Evolutionary conservation across 306 rosid genomes (phyloP).

Genomic region (Castanospermum australe): DNA sequence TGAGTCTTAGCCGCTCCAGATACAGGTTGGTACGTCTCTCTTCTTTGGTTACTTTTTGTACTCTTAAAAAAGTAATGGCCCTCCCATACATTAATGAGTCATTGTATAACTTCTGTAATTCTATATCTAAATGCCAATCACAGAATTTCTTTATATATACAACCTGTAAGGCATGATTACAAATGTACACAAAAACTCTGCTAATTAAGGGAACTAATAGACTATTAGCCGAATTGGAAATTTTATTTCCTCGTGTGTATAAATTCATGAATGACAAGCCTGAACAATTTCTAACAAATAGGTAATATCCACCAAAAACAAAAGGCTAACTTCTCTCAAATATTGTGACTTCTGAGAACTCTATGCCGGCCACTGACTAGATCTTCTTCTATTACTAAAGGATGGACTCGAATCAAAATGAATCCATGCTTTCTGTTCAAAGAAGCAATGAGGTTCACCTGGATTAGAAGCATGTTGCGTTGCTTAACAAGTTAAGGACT

Average conservation of each 20-base stretch:
- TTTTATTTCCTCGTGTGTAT: background rate
- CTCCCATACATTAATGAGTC: background rate
- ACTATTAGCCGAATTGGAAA: background rate
- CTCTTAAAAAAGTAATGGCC: background rate
- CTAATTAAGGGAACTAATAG: background rate
- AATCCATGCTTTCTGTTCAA: constrained; percentile 5
- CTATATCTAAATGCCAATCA: background rate
- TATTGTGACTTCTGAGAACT: background rate
- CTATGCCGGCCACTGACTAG: background rate
- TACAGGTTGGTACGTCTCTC: too few relatives aligned
- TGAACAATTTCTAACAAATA: constrained; percentile 3
- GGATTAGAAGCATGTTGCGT: constrained; percentile 17
- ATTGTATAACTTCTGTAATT: background rate
- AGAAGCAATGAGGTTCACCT: constrained; percentile 16
- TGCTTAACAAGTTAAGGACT: background rate
- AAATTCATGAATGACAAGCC: background rate
- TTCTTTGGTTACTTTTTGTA: too few relatives aligned
- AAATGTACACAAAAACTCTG: constrained; percentile 28
- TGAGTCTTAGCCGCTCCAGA: too few relatives aligned
- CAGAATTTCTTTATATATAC: constrained; percentile 12
- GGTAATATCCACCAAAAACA: constrained; percentile 16
- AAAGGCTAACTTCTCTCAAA: constrained; percentile 5
- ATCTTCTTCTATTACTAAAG: constrained; percentile 16
- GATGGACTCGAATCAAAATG: constrained; percentile 24
- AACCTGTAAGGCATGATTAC: background rate